Base-by-base conservation (phyloP, 2,329 filamentous ascomycete species). In the Xylaria sp. region DNA sequence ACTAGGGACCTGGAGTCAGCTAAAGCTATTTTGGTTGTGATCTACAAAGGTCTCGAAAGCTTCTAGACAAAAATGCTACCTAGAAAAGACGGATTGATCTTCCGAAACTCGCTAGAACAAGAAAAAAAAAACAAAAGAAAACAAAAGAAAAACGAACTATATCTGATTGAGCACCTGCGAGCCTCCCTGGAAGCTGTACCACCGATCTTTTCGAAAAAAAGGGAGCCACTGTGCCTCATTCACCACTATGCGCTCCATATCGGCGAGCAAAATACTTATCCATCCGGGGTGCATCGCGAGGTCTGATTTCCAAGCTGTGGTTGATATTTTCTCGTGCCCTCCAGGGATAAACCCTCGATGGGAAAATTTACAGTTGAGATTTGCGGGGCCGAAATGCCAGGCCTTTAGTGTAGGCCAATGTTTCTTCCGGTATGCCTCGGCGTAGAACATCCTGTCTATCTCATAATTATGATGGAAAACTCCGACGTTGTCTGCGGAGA, bases 191-290 rank as follows among this genome's bases (percentile, higher is more conserved):
- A 25, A 40, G 38, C 56, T 13, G 35, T 19, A 54, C 58, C 58
- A 60, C 19, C 44, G 37, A n/a, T 60, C 58, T 19, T 46, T 60
- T 3, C 31, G 44, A n/a, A 46, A 33, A n/a, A 58, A 62, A 4
- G 35, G 2, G n/a, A 54, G 38, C 59, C 54, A 62, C n/a, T 3
- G 40, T 3, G 15, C 15, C 17, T 61, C 58, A 17, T 57, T 8
- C 2, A 31, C 38, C 13, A 13, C 17, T 46, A 57, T 57, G 21
- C 57, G 1, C 25, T 37, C 40, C 33, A 6, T 8, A 7, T 47
- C 38, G 7, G 37, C 40, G 7, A 57, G 11, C 15, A 31, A 10
- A 11, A 19, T 11, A 2, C 15, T 21, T 41, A 48, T 29, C 41
- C 41, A 38, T 35, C 35, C 35, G 21, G 33, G 31, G 6, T 38